phyloP scores from a whole-genome alignment of 2,329 filamentous ascomycete species.

The Coniosporium tulheliwenetii region DNA sequence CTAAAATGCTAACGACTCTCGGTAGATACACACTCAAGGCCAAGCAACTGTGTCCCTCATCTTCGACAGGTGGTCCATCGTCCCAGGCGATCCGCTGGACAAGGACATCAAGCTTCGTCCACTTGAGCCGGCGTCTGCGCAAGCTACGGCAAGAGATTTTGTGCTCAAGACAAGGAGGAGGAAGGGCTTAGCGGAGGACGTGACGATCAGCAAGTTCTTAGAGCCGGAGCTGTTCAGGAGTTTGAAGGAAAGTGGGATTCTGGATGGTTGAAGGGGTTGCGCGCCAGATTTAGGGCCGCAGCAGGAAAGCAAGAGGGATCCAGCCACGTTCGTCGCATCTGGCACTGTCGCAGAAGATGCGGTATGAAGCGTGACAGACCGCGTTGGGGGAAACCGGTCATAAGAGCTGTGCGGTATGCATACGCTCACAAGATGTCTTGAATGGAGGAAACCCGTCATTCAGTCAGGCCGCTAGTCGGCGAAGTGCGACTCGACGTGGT shows the following conservation, averaged over 20 bases:
- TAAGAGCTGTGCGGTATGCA: too few relatives aligned
- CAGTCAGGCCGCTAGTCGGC: too few relatives aligned
- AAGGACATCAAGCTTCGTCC: constrained; percentile 67
- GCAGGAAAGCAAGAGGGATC: too few relatives aligned
- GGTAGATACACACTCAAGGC: constrained; percentile 77
- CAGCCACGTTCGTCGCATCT: too few relatives aligned
- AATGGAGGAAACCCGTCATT: too few relatives aligned
- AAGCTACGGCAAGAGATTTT: constrained; percentile 87
- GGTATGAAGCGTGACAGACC: too few relatives aligned
- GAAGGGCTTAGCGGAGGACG: constrained; percentile 90
- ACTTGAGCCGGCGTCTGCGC: constrained; percentile 72
- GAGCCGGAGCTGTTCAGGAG: constrained; percentile 87
- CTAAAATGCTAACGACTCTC: neutral
- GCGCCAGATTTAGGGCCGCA: too few relatives aligned
- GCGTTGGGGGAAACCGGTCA: too few relatives aligned
- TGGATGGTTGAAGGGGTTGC: constrained; percentile 39
- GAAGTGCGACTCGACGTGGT: constrained; percentile 50
- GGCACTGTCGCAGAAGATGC: too few relatives aligned
- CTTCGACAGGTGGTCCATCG: constrained; percentile 92
- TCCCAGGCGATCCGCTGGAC: constrained; percentile 89
- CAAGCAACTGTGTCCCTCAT: constrained; percentile 80
- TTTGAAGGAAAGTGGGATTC: constrained; percentile 73
- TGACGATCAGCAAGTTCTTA: constrained; percentile 88
- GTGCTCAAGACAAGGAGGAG: constrained; percentile 87
- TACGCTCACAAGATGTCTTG: too few relatives aligned